Percentiles rank a stretch among this genome's conserved stretches.
Conservation (phyloP, 768 basidiomycete genomes). For the Filobasidium wieringae region DNA sequence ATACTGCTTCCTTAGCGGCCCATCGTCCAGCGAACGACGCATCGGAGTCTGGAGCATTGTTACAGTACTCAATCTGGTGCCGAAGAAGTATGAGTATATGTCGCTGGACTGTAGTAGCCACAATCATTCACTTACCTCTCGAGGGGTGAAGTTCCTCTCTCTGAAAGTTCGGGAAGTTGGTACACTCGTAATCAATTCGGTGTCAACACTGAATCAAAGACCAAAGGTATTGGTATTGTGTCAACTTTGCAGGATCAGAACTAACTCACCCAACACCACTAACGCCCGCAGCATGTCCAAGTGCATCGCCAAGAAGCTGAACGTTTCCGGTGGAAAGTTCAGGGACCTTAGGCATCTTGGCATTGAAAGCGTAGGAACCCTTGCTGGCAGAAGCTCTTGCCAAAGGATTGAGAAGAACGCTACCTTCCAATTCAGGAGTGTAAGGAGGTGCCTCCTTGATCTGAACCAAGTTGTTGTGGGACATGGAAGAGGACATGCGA, state of each 20-base stretch:
- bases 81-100: neutral
- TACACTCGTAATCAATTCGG: constrained; percentile 83
- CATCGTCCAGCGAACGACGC: constrained; percentile 95
- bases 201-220: constrained; percentile 28
- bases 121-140: constrained; percentile 43
- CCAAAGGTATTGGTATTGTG: neutral
- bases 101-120: neutral
- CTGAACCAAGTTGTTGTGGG: constrained; percentile 79
- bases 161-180: constrained; percentile 85
- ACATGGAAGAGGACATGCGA: constrained; percentile 82
- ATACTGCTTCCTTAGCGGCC: constrained; percentile 88
- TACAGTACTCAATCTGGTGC: constrained; percentile 59
- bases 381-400: constrained; percentile 74
- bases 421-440: constrained; percentile 66
- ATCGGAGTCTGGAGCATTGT: constrained; percentile 64
- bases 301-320: constrained; percentile 50
- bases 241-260: constrained; percentile 45
- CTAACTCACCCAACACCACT: constrained; percentile 56
- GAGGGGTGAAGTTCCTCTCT: constrained; percentile 80
- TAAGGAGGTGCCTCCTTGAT: constrained; percentile 92
- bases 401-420: constrained; percentile 81
- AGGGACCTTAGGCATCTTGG: constrained; percentile 48
- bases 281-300: constrained; percentile 45
- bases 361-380: constrained; percentile 71
- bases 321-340: constrained; percentile 56